Evolutionary conservation across 805 yeast genomes (phyloP).

Genomic region (Cyberlindnera americana): DNA sequence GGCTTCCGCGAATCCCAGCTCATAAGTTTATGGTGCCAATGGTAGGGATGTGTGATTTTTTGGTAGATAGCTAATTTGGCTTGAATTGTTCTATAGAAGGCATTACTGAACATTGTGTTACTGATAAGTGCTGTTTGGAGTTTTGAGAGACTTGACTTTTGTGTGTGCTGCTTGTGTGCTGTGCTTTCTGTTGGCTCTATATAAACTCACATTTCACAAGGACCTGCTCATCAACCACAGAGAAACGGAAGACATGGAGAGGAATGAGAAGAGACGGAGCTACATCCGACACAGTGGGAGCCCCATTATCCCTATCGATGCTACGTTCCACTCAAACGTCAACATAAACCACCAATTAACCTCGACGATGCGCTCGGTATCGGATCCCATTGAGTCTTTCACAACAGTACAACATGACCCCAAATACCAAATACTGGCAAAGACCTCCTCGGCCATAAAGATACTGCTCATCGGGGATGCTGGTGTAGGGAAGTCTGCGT

Average conservation of each 20-base stretch:
- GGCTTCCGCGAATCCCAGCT: background rate
- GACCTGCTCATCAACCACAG: no score
- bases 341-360: slow-evolving; percentile 24
- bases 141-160: no score
- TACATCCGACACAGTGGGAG: slow-evolving; percentile 23
- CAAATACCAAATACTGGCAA: slow-evolving; percentile 12
- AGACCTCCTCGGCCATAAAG: slow-evolving; percentile 30
- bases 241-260: slow-evolving; percentile 2
- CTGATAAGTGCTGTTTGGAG: no score
- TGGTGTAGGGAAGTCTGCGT: slow-evolving; percentile 47
- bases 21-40: background rate
- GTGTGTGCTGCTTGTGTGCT: no score
- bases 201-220: no score
- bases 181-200: no score
- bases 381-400: slow-evolving; percentile 15
- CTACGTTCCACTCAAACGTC: slow-evolving; percentile 22
- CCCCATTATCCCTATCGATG: slow-evolving; percentile 28
- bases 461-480: slow-evolving; percentile 42
- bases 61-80: no score
- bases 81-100: no score
- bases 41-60: background rate
- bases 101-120: no score
- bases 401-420: slow-evolving; percentile 21
- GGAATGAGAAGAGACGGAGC: slow-evolving; percentile 25
- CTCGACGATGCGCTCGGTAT: slow-evolving; percentile 12